Conservation (phyloP, 2,329 filamentous ascomycete genomes). For the Pseudopyrenochaeta lycopersici region DNA sequence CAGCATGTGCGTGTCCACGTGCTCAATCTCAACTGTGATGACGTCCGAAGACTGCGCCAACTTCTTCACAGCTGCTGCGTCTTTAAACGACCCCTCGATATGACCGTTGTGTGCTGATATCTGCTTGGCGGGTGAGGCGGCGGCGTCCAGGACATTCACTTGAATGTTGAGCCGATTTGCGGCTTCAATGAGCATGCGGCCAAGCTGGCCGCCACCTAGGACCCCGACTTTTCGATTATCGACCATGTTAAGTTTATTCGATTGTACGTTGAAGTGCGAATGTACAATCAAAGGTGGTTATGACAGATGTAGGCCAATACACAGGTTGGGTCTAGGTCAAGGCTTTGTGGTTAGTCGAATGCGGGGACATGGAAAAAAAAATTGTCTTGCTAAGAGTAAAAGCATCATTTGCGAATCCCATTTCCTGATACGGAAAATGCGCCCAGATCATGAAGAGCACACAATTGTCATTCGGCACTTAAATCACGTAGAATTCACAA, state of each 20-base stretch:
- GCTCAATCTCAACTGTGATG: constrained; percentile 93
- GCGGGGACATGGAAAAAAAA: constrained; percentile 36
- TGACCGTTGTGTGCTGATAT: constrained; percentile 79
- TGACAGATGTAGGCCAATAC: constrained; percentile 29
- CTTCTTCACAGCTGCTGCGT: constrained; percentile 78
- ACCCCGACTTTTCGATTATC: constrained; percentile 48
- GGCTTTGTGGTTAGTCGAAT: constrained; percentile 24
- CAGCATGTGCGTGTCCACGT: constrained; percentile 88
- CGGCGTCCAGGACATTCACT: constrained; percentile 80
- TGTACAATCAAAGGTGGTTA: constrained; percentile 16
- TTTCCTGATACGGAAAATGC: constrained; percentile 5
- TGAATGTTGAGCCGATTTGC: constrained; percentile 80
- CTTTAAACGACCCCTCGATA: constrained; percentile 87
- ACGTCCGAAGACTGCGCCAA: constrained; percentile 81
- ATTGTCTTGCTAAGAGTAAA: constrained; percentile 23
- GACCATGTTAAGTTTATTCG: constrained; percentile 28
- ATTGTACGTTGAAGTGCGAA: constrained; percentile 1
- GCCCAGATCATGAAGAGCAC: neutral
- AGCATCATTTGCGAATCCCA: neutral
- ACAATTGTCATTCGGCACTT: neutral
- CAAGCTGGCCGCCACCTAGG: constrained; percentile 67
- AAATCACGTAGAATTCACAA: neutral
- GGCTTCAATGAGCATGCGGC: constrained; percentile 93
- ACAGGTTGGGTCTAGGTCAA: constrained; percentile 21
- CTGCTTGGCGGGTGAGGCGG: constrained; percentile 83